Conservation (phyloP, 108 stramenopile genomes). For the Skeletonema costatum region DNA sequence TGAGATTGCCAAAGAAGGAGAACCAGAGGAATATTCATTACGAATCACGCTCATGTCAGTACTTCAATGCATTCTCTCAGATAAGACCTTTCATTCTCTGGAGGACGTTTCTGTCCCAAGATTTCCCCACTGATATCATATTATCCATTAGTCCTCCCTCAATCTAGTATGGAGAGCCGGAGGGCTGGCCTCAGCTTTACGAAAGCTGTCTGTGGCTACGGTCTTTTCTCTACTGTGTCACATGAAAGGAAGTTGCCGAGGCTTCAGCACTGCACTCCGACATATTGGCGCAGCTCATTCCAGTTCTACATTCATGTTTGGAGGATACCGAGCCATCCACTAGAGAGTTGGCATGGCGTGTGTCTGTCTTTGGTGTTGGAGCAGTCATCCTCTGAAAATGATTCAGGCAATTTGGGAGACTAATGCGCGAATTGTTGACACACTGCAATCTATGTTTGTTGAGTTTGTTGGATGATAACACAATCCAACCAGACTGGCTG, state of each 20-base stretch:
- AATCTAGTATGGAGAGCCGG: slow-evolving; percentile 46
- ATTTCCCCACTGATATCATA: slow-evolving; percentile 2
- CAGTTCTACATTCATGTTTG: slow-evolving; percentile 40
- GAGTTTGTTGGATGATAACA: slow-evolving; percentile 38
- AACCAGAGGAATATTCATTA: slow-evolving; percentile 39
- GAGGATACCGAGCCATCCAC: slow-evolving; percentile 38
- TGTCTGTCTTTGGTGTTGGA: slow-evolving; percentile 30
- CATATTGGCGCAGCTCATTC: slow-evolving; percentile 32
- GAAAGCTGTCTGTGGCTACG: slow-evolving; percentile 34
- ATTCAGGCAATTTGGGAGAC: slow-evolving; percentile 23
- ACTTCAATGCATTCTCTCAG: slow-evolving; percentile 39
- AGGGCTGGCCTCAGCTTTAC: slow-evolving; percentile 33
- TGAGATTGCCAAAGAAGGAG: slow-evolving; percentile 14
- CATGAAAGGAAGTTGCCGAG: neutral
- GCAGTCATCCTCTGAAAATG: slow-evolving; percentile 8
- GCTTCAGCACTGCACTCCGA: neutral
- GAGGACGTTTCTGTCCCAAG: neutral
- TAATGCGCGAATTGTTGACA: slow-evolving; percentile 16
- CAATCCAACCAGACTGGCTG: slow-evolving; percentile 35
- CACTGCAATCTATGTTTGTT: slow-evolving; percentile 25
- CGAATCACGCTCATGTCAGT: slow-evolving; percentile 42
- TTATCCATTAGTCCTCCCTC: slow-evolving; percentile 36
- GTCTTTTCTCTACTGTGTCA: slow-evolving; percentile 35
- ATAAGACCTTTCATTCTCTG: slow-evolving; percentile 18
- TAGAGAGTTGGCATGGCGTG: slow-evolving; percentile 38